These are phyloP conservation scores for Tuber borchii DNA, from an alignment of 495 filamentous ascomycete species.

Conservation along the genomic window DNA sequence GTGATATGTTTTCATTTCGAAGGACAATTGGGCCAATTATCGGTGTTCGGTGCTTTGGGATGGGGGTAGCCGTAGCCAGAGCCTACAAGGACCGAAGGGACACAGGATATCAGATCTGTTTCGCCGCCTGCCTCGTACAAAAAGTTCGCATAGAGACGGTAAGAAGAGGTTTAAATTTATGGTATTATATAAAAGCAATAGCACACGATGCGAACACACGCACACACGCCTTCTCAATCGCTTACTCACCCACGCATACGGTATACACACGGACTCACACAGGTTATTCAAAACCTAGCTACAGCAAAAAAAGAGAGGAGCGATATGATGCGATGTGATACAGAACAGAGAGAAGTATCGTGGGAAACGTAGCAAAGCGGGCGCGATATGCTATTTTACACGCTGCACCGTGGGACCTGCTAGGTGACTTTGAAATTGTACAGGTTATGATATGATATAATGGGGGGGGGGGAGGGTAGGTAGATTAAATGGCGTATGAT, in stretches of 20 bases:
- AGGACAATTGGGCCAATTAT: background rate
- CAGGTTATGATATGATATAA: background rate
- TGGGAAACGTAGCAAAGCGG: background rate
- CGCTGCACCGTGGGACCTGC: background rate
- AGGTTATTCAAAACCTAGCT: background rate
- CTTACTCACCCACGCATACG: background rate
- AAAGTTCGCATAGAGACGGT: background rate
- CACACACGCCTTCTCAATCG: background rate
- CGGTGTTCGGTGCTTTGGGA: background rate
- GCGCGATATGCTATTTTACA: background rate
- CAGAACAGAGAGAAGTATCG: background rate
- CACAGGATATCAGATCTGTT: slow-evolving; percentile 1
- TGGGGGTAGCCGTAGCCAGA: background rate
- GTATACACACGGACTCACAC: background rate
- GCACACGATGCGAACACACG: background rate
- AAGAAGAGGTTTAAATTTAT: background rate
- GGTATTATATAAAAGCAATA: background rate
- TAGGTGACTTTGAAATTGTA: background rate
- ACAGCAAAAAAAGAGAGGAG: background rate
- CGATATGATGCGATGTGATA: background rate
- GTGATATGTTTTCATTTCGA: background rate
- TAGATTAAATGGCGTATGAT: background rate
- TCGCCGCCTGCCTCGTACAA: slow-evolving; percentile 3
- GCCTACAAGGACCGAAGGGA: background rate
- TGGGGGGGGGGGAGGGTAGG: background rate